Evolutionary conservation across 495 filamentous ascomycete species (phyloP), one percentile per base, ranked within the genome.

Genomic region (Aspergillus panamensis): DNA sequence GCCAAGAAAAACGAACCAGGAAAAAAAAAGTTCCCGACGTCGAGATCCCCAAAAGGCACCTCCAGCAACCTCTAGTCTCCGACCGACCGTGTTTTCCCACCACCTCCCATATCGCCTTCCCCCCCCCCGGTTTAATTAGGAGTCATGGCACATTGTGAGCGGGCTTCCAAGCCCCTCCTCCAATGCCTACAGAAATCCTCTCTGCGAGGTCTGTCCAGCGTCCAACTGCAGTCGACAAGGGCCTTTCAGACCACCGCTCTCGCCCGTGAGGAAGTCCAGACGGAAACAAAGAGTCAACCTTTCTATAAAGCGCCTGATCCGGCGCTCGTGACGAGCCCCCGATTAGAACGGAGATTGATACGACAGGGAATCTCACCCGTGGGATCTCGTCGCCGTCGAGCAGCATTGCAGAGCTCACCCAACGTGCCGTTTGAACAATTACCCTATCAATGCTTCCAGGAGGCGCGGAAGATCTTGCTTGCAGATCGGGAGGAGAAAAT

Each of bases 371-470:
- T 84, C 8, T 67, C 80, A 3, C 86, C 86, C 39, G 76, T 93
- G 64, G 91, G 90, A 47, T 95, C 91, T 48, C 84, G 89, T 61
- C 85, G 92, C 78, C 88, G 92, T 53, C 84, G 92, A 66, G 90
- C 86, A 5, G 88, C 88, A 6, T 70, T 95, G 59, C 84, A 84
- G 58, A 77, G 78, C 17, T 83, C 86, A 9, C 48, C 59, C 57
- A 83, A 86, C 59, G 77, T 96, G 55, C 94, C 93, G 48, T 97
- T 99, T 73, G 88, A 93, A 71, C 88, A 92, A 67, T 74, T 96
- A 60, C 92, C 92, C 33, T 96, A 95, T 74, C 92, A 97, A 79
- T 93, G 89, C 69, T 99, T 96, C 81, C 94, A 99, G 73, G 90
- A 96, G 73, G 94, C 94, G 40, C 86, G 92, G 53, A 88, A 89